Conservation (phyloP, 116 monocot species). For the Papilionanthe hybrid region DNA sequence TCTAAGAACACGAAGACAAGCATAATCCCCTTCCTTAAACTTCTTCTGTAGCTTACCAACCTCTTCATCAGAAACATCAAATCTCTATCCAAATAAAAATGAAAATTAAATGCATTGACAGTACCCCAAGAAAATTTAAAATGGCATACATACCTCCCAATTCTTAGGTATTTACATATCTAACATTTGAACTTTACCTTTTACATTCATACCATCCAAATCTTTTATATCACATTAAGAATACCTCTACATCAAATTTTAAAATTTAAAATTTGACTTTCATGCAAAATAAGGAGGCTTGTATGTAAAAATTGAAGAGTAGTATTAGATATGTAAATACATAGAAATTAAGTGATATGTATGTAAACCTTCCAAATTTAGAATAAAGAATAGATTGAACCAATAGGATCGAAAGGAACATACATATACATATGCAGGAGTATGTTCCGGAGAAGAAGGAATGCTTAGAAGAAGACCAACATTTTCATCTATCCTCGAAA, state of each 20-base stretch:
- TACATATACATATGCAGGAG: constrained; percentile 79
- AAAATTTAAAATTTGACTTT: too few species aligned
- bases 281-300: too few species aligned
- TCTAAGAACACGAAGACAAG: constrained; percentile 78
- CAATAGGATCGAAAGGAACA: constrained; percentile 7
- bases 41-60: constrained; percentile 64
- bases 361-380: neutral
- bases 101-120: constrained; percentile 3
- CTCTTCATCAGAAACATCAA: constrained; percentile 65
- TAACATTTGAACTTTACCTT: too few species aligned
- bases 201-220: too few species aligned
- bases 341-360: too few species aligned
- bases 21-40: constrained; percentile 59
- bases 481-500: constrained; percentile 70
- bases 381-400: neutral
- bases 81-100: constrained; percentile 36
- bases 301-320: too few species aligned
- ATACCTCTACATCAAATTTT: too few species aligned
- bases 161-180: too few species aligned
- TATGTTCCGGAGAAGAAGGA: constrained; percentile 56
- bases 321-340: too few species aligned
- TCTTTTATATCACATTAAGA: too few species aligned
- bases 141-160: too few species aligned
- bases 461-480: constrained; percentile 76
- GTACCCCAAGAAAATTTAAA: neutral